Percentiles rank a stretch among this genome's conserved stretches.
Evolutionary conservation across 1,139 yeast genomes (phyloP).

Genomic region (Saccharomyces hybrid): DNA sequence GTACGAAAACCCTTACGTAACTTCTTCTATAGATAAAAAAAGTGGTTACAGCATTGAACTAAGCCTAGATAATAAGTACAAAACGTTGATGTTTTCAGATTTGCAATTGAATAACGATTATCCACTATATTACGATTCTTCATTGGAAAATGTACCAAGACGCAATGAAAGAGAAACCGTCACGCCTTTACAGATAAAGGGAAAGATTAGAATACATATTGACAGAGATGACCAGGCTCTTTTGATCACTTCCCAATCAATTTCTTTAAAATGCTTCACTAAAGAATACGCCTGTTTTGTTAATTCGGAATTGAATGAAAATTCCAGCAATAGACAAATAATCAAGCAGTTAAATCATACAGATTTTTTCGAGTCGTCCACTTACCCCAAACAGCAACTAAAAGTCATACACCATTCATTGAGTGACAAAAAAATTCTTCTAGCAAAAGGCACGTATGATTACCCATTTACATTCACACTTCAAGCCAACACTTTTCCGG

Average conservation of each 20-base stretch:
- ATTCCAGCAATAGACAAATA: slow-evolving; percentile 2
- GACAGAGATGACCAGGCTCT: slow-evolving; percentile 7
- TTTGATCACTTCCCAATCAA: slow-evolving; percentile 5
- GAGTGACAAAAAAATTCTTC: slow-evolving; percentile 1
- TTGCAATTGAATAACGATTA: not conserved
- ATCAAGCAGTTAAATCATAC: slow-evolving; percentile 7
- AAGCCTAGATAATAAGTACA: slow-evolving; percentile 5
- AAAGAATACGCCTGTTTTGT: slow-evolving; percentile 12
- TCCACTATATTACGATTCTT: not conserved
- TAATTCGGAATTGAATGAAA: slow-evolving; percentile 3
- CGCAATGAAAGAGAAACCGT: slow-evolving; percentile 4
- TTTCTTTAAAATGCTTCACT: slow-evolving; percentile 13
- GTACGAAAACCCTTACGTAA: slow-evolving; percentile 12
- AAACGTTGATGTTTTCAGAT: not conserved
- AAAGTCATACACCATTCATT: not conserved
- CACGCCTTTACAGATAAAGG: slow-evolving; percentile 7
- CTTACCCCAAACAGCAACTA: not conserved
- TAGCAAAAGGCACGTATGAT: slow-evolving; percentile 17
- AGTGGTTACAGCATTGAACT: not conserved
- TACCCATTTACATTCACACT: slow-evolving; percentile 18
- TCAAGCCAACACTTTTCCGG: slow-evolving; percentile 16
- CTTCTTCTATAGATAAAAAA: slow-evolving; percentile 8
- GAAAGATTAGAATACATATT: slow-evolving; percentile 8
- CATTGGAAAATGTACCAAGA: not conserved
- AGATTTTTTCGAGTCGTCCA: slow-evolving; percentile 2